Evolutionary conservation across 768 basidiomycete genomes (phyloP), one percentile per base, ranked within the genome.

Genomic region (Termitomyces sp.): DNA sequence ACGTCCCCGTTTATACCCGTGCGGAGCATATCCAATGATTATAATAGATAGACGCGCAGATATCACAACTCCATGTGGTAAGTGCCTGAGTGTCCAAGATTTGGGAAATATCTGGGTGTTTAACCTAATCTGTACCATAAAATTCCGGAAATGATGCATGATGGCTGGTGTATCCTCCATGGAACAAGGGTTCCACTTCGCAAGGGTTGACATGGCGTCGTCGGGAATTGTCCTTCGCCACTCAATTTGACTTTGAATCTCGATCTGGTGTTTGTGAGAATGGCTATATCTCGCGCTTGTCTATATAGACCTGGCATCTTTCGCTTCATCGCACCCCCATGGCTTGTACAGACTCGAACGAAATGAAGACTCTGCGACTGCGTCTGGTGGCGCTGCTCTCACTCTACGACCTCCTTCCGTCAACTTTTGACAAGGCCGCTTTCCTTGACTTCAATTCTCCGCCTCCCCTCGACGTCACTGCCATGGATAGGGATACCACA

Each of bases 381-480:
- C 62, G 65, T 35, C 51, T 66, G 8, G 62, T 66, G 33, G 61
- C 65, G n/a, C 50, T 66, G 33, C 57, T 66, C 16, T 61, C 65
- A 5, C 63, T 66, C 51, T 66, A 66, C 38, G 65, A 64, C 35
- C 58, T 64, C 23, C 65, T 66, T 28, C 65, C 65, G 35, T 52
- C 65, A 5, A 61, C 59, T 2, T 61, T 66, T 30, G 65, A 66
- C 28, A 52, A 59, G 18, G 51, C 61, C 35, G 58, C 58, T 0
- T 60, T 62, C 44, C 65, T 63, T 6, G 65, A 66, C 46, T 66
- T 64, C 59, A 62, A 64, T 38, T 63, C 59, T 5, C 65, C 63
- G 1, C 63, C 65, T 13, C 56, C 57, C 5, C 57, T 66, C 18
- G 61, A 61, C 40, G n/a, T 57, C 12, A 59, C 61, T 35, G 49